Evolutionary conservation across 2,329 filamentous ascomycete genomes (phyloP), one percentile per base, ranked within the genome.

Genomic region (Ustilaginoidea virens): DNA sequence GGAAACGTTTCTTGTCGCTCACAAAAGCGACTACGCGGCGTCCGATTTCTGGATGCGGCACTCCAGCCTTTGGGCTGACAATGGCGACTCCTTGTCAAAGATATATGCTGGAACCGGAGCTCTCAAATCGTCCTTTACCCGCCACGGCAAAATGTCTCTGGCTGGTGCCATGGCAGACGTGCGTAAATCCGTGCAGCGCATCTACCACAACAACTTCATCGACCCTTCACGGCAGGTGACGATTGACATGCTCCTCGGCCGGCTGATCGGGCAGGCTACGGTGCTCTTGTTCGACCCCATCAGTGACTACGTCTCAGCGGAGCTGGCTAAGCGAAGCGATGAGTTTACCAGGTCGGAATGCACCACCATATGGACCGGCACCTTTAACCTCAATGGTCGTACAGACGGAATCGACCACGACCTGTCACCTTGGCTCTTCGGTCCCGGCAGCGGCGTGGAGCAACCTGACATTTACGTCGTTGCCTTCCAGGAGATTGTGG

Each of bases 401-500:
- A 85, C 78, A 1, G 62, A 75, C 33, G 85, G 86, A 4, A 65
- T 85, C 15, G 66, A 75, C 13, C 67, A 82, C 37, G 86, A 96
- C 46, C 61, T 98, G 9, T 78, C 80, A 1, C 63, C 76, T 2
- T 98, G 90, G 90, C 60, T 98, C 4, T 85, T 80, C 45, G 80
- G 81, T 1, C 55, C 66, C 4, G 38, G 46, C 1, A 29, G 65
- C 7, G 65, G 70, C 5, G 51, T 71, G 4, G 61, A 69, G 26
- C 73, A 80, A 35, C 86, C 90, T 5, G 80, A 87, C 33, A 80
- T 98, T 21, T 74, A 92, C 29, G 85, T 80, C 6, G 76, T 94
- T 11, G 90, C 83, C 0, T 96, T 98, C 43, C 90, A 98, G 48
- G 90, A 98, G 52, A 96, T 98, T 37, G 90, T 98, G n/a, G 82